These are phyloP conservation scores for Cronartium quercuum DNA, from an alignment of 1,284 basidiomycete genomes.

Conservation along the genomic window DNA sequence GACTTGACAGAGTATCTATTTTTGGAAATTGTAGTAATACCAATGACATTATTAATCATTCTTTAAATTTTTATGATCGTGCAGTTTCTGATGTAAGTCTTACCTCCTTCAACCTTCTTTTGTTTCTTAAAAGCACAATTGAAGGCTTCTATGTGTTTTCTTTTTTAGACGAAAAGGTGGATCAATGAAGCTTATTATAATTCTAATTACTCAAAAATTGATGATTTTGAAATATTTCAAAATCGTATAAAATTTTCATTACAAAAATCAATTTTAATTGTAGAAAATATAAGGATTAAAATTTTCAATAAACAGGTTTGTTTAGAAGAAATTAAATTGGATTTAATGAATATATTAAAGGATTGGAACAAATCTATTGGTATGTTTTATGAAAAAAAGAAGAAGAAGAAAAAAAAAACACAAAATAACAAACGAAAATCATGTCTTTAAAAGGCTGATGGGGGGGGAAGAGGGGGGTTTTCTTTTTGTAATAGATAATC, in stretches of 20 bases:
- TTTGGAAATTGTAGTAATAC: constrained; percentile 2
- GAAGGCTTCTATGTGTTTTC: neutral
- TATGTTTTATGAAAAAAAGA: neutral
- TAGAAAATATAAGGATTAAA: constrained; percentile 20
- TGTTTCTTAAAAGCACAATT: neutral
- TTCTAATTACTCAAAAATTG: constrained; percentile 2
- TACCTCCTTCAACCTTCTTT: neutral
- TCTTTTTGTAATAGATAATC: constrained; percentile 21
- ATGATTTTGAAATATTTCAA: constrained; percentile 23
- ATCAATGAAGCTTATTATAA: neutral
- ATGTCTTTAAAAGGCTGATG: too few relatives aligned
- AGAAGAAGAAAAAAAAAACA: too few relatives aligned
- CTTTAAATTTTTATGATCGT: neutral
- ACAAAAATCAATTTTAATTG: constrained; percentile 9
- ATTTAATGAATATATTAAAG: constrained; percentile 5
- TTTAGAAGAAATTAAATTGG: constrained; percentile 18
- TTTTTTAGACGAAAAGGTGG: neutral
- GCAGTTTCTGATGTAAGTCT: constrained; percentile 1
- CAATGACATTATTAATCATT: neutral
- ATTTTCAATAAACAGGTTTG: neutral
- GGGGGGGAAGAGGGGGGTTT: neutral
- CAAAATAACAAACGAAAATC: too few relatives aligned
- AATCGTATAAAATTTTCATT: constrained; percentile 17
- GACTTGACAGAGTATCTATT: constrained; percentile 46
- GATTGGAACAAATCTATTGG: constrained; percentile 26